Evolutionary conservation across 352 stramenopile genomes (phyloP).

Genomic region (Pelagophyceae sp.): DNA sequence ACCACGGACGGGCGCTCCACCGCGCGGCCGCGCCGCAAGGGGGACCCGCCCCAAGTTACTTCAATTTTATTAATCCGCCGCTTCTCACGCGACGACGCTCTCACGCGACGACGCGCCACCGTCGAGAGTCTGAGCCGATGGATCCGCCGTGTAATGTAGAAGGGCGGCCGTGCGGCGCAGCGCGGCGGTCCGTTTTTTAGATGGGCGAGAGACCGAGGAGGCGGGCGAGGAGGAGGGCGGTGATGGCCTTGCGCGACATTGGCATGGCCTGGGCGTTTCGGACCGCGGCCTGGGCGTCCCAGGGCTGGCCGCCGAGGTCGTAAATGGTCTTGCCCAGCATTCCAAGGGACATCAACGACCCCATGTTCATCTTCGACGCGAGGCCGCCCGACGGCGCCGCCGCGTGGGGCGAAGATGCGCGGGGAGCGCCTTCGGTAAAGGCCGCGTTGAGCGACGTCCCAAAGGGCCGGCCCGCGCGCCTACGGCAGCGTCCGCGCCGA

Average conservation of each 20-base stretch:
- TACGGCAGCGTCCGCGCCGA: background rate
- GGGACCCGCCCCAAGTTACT: too few species aligned
- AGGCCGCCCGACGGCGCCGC: too few species aligned
- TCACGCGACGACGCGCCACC: too few species aligned
- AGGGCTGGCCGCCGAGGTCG: slow-evolving; percentile 1
- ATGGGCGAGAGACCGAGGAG: background rate
- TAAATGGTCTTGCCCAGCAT: background rate
- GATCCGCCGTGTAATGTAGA: too few species aligned
- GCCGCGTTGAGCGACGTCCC: background rate
- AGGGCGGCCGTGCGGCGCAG: too few species aligned
- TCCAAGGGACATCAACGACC: background rate
- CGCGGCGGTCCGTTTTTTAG: too few species aligned
- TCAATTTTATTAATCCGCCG: too few species aligned
- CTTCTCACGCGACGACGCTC: too few species aligned
- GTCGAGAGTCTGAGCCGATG: too few species aligned
- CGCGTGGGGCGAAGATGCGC: background rate
- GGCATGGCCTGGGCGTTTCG: background rate
- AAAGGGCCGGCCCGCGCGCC: background rate
- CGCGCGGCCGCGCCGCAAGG: too few species aligned
- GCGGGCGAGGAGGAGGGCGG: background rate
- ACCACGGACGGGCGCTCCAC: too few species aligned
- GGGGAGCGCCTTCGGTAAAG: background rate
- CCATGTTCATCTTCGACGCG: background rate
- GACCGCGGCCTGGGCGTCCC: background rate
- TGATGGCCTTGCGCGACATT: background rate